phyloP scores from a whole-genome alignment of 306 rosid genomes.

The Bauhinia variegata region DNA sequence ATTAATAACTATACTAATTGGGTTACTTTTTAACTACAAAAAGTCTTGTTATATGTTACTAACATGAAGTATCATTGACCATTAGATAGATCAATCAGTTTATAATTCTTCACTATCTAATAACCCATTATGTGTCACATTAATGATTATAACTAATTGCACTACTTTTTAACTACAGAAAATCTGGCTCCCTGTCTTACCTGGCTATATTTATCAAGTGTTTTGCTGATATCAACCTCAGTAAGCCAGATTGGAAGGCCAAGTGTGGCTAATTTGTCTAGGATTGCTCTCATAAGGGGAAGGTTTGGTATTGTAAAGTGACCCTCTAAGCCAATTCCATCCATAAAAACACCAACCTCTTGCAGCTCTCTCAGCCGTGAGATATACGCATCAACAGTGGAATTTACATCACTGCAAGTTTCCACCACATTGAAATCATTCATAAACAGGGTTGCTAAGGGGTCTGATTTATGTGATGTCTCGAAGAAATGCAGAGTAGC shows the following conservation, averaged over 20 bases:
- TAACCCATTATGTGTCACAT: no score
- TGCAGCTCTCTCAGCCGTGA: constrained; percentile 55
- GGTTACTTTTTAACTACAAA: no score
- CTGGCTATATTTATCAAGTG: constrained; percentile 60
- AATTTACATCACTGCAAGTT: constrained; percentile 75
- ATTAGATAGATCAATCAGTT: no score
- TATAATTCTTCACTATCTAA: no score
- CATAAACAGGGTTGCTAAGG: constrained; percentile 79
- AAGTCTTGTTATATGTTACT: no score
- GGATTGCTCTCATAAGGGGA: constrained; percentile 74
- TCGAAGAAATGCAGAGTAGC: constrained; percentile 70
- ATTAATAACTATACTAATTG: no score
- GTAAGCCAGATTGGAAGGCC: constrained; percentile 91
- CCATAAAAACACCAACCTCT: constrained; percentile 67
- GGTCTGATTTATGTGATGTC: constrained; percentile 74
- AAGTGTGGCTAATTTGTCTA: constrained; percentile 85
- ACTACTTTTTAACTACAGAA: no score
- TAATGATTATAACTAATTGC: no score
- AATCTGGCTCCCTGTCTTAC: no score
- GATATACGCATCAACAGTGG: constrained; percentile 73
- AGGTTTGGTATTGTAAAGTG: constrained; percentile 75
- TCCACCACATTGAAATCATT: constrained; percentile 93
- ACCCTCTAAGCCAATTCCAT: constrained; percentile 90
- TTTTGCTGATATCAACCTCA: constrained; percentile 80
- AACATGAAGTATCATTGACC: no score